Conservation (phyloP, 495 filamentous ascomycete genomes). For the Polyplosphaeria fusca region DNA sequence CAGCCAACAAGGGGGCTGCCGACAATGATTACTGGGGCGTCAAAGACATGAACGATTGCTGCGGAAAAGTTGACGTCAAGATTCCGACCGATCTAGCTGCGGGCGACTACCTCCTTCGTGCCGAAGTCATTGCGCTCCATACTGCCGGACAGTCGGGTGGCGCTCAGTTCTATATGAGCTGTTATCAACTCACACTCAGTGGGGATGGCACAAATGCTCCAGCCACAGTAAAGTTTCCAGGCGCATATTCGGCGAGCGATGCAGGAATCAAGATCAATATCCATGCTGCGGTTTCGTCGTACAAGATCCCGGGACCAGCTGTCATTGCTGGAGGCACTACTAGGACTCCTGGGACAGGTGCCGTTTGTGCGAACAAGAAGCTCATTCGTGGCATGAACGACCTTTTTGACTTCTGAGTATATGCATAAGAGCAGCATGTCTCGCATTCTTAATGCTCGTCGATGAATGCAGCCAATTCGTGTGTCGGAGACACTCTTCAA, state of each 20-base stretch:
- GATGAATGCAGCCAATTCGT: neutral
- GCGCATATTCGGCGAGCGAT: conserved; percentile 50
- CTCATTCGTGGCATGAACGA: conserved; percentile 16
- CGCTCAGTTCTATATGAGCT: conserved; percentile 55
- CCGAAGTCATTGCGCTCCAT: conserved; percentile 45
- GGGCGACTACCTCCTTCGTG: conserved; percentile 35
- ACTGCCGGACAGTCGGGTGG: conserved; percentile 39
- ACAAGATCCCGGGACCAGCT: conserved; percentile 43
- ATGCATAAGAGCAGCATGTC: neutral
- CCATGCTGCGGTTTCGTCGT: conserved; percentile 42
- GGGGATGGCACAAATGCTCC: conserved; percentile 52
- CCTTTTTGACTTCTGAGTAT: conserved; percentile 4
- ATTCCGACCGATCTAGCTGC: conserved; percentile 42
- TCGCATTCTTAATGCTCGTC: neutral
- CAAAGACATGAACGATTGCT: conserved; percentile 41
- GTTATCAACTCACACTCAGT: conserved; percentile 57
- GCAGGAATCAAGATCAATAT: conserved; percentile 49
- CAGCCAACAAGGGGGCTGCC: conserved; percentile 33
- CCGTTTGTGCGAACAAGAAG: conserved; percentile 19
- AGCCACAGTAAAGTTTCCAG: conserved; percentile 49
- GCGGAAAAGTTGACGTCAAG: conserved; percentile 43
- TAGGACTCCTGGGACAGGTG: neutral
- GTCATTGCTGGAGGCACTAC: conserved; percentile 18
- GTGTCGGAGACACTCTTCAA: no score
- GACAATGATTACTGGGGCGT: conserved; percentile 29